Base-by-base conservation (phyloP, 2,329 filamentous ascomycete species). In the Diaporthe sp. region DNA sequence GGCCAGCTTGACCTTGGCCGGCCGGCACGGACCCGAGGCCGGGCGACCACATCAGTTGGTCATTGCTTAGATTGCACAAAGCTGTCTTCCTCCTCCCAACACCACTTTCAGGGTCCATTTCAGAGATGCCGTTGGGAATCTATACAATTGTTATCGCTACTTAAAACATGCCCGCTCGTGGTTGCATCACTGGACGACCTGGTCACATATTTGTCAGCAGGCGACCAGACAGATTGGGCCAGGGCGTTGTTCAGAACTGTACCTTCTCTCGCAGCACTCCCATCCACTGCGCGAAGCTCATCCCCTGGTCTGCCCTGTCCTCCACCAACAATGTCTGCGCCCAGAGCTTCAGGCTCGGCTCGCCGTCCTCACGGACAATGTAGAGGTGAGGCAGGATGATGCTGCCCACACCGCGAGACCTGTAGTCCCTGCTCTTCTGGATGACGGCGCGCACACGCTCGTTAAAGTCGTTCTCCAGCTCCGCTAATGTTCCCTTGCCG, bases 261-360 rank as follows among this genome's bases (percentile, higher is more conserved):
- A 98, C 97, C 95, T 98, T 99, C 89, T 98, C 97, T 85, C 96
- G 91, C 85, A 99, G 86, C 81, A 91, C 92, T 74, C 95, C 95
- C 88, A 98, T 93, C 93, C 95, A 99, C 86, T 98, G 96, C 80
- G 93, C 93, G 81, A 97, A 93, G 83, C 96, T 98, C 86, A 98
- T 93, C 68, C 95, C 94, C 86, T 98, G 95, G 83, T 99, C 97
- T 73, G 96, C 95, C 79, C 96, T 90, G 85, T 99, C 97, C 85
- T 99, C 97, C 62, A 99, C 94, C 80, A 99, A 87, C 84, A 98
- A 88, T 58, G 97, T 98, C 88, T 98, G 96, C 59, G 97, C 97
- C 97, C 97, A 99, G 78, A 98, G 88, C 86, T 97, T 96, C 83
- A 99, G 87, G 81, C 94, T 96, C 44, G 97, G 97, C 86, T 99